phyloP scores from a whole-genome alignment of 148 eudicot genomes.

The Rhododendron simsii region DNA sequence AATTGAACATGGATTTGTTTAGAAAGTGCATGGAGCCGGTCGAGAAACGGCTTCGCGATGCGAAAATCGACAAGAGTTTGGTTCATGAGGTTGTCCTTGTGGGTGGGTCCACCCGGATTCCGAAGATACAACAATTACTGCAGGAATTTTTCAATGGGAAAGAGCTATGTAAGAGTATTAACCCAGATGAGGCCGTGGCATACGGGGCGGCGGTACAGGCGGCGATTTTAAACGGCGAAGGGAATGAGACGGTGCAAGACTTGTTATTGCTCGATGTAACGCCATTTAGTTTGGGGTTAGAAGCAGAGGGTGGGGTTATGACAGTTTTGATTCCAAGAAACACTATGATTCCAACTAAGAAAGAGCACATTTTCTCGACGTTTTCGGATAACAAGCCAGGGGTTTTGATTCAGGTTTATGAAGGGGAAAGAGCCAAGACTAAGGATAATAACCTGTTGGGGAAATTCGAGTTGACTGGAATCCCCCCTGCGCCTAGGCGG shows the following conservation, averaged over 20 bases:
- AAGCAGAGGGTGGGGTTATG: not conserved
- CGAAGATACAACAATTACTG: not conserved
- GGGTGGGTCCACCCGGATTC: not conserved
- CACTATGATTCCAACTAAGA: not conserved
- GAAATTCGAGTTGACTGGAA: not conserved
- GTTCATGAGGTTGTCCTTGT: not conserved
- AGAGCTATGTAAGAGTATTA: not conserved
- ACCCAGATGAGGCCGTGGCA: slow-evolving; percentile 1
- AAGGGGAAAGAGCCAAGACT: not conserved
- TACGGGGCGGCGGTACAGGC: not conserved
- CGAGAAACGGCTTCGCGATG: not conserved
- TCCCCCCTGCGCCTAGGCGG: not conserved
- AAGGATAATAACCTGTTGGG: not conserved
- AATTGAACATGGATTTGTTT: slow-evolving; percentile 1
- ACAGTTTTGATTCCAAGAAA: not conserved
- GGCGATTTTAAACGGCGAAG: not conserved
- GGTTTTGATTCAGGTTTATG: not conserved
- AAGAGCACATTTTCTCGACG: not conserved
- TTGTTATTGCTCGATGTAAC: not conserved
- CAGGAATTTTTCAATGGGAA: slow-evolving; percentile 1
- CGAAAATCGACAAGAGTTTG: not conserved
- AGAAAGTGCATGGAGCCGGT: not conserved
- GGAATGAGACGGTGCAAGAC: not conserved
- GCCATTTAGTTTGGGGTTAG: not conserved
- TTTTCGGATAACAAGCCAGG: not conserved